phyloP scores from a whole-genome alignment of 2,329 filamentous ascomycete species.

The Phaeomoniella chlamydospora region DNA sequence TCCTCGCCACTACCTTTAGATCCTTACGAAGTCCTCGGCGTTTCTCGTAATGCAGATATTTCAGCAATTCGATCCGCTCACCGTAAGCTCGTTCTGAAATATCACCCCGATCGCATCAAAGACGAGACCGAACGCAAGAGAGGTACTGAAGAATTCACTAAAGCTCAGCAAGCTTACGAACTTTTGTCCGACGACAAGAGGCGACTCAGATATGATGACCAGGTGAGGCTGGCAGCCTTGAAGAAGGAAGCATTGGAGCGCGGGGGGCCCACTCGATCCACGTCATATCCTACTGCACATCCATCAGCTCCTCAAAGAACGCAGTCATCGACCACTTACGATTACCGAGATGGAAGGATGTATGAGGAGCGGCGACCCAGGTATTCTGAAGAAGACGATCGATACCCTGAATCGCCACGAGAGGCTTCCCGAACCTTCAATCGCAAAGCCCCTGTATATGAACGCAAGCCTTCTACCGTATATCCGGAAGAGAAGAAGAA shows the following conservation, averaged over 20 bases:
- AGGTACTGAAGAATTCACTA: slow-evolving; percentile 80
- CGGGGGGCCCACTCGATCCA: slow-evolving; percentile 12
- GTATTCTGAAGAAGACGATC: slow-evolving; percentile 22
- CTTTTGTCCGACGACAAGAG: slow-evolving; percentile 65
- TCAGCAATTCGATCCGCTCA: slow-evolving; percentile 64
- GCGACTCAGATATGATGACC: slow-evolving; percentile 63
- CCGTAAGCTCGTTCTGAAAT: slow-evolving; percentile 74
- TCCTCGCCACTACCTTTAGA: slow-evolving; percentile 43
- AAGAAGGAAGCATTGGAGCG: slow-evolving; percentile 40
- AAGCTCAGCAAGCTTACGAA: slow-evolving; percentile 87
- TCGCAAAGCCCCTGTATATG: slow-evolving; percentile 13
- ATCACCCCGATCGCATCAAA: slow-evolving; percentile 83
- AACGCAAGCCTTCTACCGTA: slow-evolving; percentile 17
- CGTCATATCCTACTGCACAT: background rate
- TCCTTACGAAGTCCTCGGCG: slow-evolving; percentile 65
- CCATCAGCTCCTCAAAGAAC: slow-evolving; percentile 3
- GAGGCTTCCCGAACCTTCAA: slow-evolving; percentile 23
- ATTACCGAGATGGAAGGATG: slow-evolving; percentile 24
- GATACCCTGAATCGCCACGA: slow-evolving; percentile 21
- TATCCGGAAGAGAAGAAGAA: slow-evolving; percentile 22
- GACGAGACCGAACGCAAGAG: slow-evolving; percentile 60
- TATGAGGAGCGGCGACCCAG: slow-evolving; percentile 29
- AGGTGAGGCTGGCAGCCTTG: slow-evolving; percentile 51
- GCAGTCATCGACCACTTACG: slow-evolving; percentile 7
- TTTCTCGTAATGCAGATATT: slow-evolving; percentile 56